Percentiles rank a stretch among this genome's conserved stretches.
Conservation (phyloP, 2,329 filamentous ascomycete species). For the Ophiocordyceps unilateralis region DNA sequence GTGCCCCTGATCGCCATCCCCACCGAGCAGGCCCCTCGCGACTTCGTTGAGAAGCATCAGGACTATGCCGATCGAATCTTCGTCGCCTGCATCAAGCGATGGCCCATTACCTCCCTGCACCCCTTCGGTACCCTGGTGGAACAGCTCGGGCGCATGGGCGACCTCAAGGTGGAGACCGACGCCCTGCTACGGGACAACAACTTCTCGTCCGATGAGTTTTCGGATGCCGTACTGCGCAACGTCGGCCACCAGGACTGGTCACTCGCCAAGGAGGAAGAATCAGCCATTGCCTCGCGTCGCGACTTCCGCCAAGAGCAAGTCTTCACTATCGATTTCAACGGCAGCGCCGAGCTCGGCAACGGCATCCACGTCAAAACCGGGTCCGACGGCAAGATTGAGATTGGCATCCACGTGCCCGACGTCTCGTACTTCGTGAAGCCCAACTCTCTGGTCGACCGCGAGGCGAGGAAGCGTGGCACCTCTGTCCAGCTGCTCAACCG, state of each 20-base stretch:
- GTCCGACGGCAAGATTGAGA: conserved; percentile 71
- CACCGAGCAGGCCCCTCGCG: conserved; percentile 89
- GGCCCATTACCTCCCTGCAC: conserved; percentile 98
- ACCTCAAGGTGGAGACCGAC: conserved; percentile 94
- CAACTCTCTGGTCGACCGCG: conserved; percentile 87
- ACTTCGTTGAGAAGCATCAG: conserved; percentile 97
- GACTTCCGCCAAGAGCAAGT: conserved; percentile 80
- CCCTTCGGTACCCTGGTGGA: conserved; percentile 96
- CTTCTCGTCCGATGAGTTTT: conserved; percentile 94
- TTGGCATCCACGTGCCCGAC: conserved; percentile 89
- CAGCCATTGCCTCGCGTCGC: conserved; percentile 54
- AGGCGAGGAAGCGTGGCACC: conserved; percentile 94
- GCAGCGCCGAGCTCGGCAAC: conserved; percentile 75
- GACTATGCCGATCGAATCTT: conserved; percentile 97
- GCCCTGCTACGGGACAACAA: conserved; percentile 96
- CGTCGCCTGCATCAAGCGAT: conserved; percentile 96
- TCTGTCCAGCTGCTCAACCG: conserved; percentile 90
- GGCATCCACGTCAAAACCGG: conserved; percentile 82
- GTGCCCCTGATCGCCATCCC: conserved; percentile 96
- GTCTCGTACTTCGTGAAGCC: conserved; percentile 93
- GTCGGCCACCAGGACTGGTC: conserved; percentile 89
- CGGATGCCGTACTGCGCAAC: conserved; percentile 85
- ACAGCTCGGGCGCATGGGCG: conserved; percentile 91
- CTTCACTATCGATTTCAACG: conserved; percentile 86
- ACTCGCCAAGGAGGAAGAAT: conserved; percentile 65